A percentile compares a stretch with the other conserved stretches of the same genome.
Conservation (phyloP, 768 basidiomycete genomes). For the Dioszegia hungarica region DNA sequence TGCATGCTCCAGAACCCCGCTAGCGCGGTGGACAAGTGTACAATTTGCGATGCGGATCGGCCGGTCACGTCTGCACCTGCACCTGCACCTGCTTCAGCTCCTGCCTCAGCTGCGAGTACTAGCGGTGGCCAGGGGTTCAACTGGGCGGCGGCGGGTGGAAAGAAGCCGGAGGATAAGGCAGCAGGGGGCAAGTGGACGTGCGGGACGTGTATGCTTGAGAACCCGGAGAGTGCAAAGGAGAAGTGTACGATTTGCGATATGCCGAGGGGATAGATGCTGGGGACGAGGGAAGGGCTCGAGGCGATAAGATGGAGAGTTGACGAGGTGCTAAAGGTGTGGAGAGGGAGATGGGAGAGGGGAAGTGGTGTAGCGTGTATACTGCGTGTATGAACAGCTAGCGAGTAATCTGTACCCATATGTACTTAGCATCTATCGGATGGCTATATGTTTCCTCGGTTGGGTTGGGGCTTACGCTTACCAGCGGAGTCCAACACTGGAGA, state of each 20-base stretch:
- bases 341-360: too few species aligned
- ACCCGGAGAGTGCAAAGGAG: constrained; percentile 50
- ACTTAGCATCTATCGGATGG: too few species aligned
- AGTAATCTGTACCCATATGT: too few species aligned
- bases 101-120: neutral
- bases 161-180: neutral
- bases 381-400: too few species aligned
- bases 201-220: constrained; percentile 54
- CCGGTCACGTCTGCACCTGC: constrained; percentile 9
- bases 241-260: constrained; percentile 56
- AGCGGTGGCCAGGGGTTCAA: neutral
- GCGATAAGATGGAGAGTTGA: neutral
- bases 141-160: neutral
- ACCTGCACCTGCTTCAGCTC: constrained; percentile 30
- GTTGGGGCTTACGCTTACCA: too few species aligned
- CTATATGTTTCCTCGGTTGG: too few species aligned
- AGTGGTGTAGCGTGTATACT: too few species aligned
- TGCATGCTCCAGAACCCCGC: constrained; percentile 55
- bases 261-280: constrained; percentile 7
- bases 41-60: constrained; percentile 52
- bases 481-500: too few species aligned
- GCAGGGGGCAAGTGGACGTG: constrained; percentile 57
- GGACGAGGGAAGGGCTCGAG: neutral
- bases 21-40: constrained; percentile 53
- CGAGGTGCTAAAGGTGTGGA: too few species aligned